Evolutionary conservation across 768 basidiomycete genomes (phyloP), one percentile per base, ranked within the genome.

Genomic region (Collybia sordida): DNA sequence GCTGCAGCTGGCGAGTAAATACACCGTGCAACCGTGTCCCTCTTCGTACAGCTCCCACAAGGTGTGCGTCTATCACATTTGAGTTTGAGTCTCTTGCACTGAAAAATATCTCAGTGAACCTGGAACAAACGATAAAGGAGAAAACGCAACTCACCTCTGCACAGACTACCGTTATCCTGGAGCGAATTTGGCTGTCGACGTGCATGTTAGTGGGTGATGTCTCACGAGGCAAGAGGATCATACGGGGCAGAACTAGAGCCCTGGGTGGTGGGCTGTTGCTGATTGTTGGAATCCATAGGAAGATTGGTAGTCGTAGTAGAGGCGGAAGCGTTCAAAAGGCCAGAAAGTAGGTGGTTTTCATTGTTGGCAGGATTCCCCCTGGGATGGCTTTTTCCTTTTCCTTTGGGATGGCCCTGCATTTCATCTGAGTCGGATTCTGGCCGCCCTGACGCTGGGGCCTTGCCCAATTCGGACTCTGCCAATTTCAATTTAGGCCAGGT

Each of bases 41-140:
- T 85, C 62, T 92, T 92, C 15, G 82, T 77, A 57, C 91, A 93
- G 22, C 83, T 85, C 0, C 82, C 81, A 56, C 90, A 93, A 0
- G 90, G 90, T 2, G 76, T 81, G 18, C 85, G 79, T 34, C 90
- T 73, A 69, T 93, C 90, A 62, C 90, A 93, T 71, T 86, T 90
- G 46, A 93, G 77, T 59, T 93, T 93, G 46, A 93, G 76, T 3
- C 90, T 88, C 65, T 93, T 93, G 73, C 90, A 93, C 87, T 93
- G 62, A 36, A 6, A 17, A 1, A 42, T 15, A 35, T 28, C 50
- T 45, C 22, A 47, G 50, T 53, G 51, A 47, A 52, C 49, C 34
- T 15, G 17, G 42, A 45, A 47, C 24, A 34, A 12, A 21, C 21
- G 47, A 48, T 31, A 52, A 47, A 42, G 39, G 5, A 40, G 39